These are phyloP conservation scores for Withania somnifera DNA, from an alignment of 305 asterid species.

Conservation along the genomic window DNA sequence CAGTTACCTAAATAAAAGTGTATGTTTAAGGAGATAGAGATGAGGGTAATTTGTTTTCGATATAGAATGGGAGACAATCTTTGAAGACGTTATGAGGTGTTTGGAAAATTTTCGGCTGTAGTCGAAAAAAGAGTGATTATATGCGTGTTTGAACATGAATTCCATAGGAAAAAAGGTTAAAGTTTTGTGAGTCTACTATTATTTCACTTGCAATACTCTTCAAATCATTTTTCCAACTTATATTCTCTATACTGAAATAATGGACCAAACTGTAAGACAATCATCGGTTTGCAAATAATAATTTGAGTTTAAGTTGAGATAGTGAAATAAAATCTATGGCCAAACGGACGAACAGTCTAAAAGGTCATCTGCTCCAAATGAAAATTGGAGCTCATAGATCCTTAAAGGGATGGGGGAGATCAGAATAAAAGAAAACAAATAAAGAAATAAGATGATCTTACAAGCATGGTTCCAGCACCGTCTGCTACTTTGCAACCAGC, in stretches of 20 bases:
- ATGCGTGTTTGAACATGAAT: neutral
- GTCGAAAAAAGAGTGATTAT: neutral
- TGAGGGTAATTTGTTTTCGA: neutral
- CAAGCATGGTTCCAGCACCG: constrained; percentile 95
- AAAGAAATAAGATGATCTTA: constrained; percentile 16
- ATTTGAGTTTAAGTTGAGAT: neutral
- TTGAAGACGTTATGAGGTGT: neutral
- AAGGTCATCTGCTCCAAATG: neutral
- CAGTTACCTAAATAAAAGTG: constrained; percentile 55
- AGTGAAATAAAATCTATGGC: neutral
- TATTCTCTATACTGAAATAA: neutral
- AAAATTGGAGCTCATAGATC: neutral
- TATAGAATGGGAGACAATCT: neutral
- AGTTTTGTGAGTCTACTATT: neutral
- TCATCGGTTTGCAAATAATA: neutral
- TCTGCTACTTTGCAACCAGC: constrained; percentile 99
- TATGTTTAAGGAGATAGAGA: neutral
- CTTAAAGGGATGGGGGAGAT: neutral
- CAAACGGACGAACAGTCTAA: neutral
- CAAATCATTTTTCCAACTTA: neutral
- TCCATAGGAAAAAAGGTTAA: neutral
- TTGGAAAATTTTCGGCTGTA: neutral
- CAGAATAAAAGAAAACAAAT: neutral
- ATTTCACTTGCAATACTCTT: neutral
- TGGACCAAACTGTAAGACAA: neutral